Base-by-base conservation (phyloP, 1,284 basidiomycete species). In the Exobasidium cylindrosporum region DNA sequence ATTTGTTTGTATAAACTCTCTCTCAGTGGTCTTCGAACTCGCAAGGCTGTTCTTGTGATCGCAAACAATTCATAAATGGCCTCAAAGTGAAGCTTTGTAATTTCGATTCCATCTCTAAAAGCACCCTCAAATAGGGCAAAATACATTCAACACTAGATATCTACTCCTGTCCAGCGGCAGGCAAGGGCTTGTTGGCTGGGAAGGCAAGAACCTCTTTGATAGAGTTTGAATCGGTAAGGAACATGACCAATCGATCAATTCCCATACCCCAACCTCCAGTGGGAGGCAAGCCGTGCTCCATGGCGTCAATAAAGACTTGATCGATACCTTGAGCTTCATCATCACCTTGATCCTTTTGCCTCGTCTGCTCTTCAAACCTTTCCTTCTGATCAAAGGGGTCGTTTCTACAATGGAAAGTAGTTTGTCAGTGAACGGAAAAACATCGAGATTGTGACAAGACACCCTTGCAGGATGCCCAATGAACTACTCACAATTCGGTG, bases 291-390 rank as follows among this genome's bases (percentile, higher is more conserved):
- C 94, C 96, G 80, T 98, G 92, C 82, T 98, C 95, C 69, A 98
- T 87, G 1, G 91, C 92, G 53, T 81, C 77, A 49, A 80, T 70
- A 54, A 78, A 77, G 30, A 77, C 74, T 54, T 74, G 70, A 74
- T 99, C 96, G 64, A 97, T 87, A 32, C 90, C 93, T 83, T 97
- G 95, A 6, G 95, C 95, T 82, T 98, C 96, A 62, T 98, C 96
- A 77, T 98, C 95, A 65, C 95, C 95, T 64, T 89, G 87, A 63
- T 92, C 92, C 87, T 97, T 97, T 83, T 98, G 95, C 74, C 87
- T 85, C 60, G 86, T 84, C 85, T 89, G 77, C 82, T 98, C 95
- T 82, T 96, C 92, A 82, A 99, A 99, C 73, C 94, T 88, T 75
- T 92, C 84, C 26, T 93, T 86, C 83, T 98, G 95, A 81, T 97